A percentile compares a stretch with the other conserved stretches of the same genome.
phyloP scores from a whole-genome alignment of 2,329 filamentous ascomycete genomes.

The Neonectria faginata region DNA sequence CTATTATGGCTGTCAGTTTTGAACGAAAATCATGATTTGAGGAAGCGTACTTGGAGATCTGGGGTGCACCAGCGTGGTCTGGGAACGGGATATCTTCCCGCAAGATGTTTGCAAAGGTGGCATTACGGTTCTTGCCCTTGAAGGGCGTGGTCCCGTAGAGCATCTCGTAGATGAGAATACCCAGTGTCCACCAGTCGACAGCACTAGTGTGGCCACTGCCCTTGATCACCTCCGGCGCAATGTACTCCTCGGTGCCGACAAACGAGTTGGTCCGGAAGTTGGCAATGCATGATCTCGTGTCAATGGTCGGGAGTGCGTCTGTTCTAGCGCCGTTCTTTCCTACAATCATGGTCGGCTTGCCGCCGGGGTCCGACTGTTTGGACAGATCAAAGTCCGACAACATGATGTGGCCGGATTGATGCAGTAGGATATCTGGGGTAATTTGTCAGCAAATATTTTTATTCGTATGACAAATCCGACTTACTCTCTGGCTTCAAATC shows the following conservation, averaged over 20 bases:
- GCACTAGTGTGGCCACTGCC: constrained; percentile 98
- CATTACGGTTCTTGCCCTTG: constrained; percentile 99
- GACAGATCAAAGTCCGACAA: constrained; percentile 98
- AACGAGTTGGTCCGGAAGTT: constrained; percentile 99
- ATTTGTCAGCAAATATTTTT: constrained; percentile 21
- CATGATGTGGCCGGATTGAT: constrained; percentile 99
- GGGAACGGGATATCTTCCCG: constrained; percentile 96
- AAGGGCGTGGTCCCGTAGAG: constrained; percentile 98
- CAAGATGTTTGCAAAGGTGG: constrained; percentile 97
- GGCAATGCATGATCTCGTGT: constrained; percentile 97
- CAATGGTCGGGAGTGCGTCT: constrained; percentile 92
- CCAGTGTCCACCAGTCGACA: constrained; percentile 99
- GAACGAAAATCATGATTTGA: constrained; percentile 1
- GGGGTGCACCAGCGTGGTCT: constrained; percentile 84
- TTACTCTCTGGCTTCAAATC: constrained; percentile 97
- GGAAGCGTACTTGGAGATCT: constrained; percentile 85
- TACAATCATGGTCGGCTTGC: constrained; percentile 97
- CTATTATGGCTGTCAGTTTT: constrained; percentile 59
- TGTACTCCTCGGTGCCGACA: constrained; percentile 98
- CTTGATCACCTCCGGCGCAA: constrained; percentile 98
- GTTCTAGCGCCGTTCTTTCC: constrained; percentile 89
- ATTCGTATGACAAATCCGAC: constrained; percentile 52
- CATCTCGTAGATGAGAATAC: constrained; percentile 99
- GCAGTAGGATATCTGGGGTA: constrained; percentile 85
- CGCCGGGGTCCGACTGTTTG: constrained; percentile 95